These are phyloP conservation scores for Hymenoscyphus fraxineus DNA, from an alignment of 2,329 filamentous ascomycete species.

Conservation along the genomic window DNA sequence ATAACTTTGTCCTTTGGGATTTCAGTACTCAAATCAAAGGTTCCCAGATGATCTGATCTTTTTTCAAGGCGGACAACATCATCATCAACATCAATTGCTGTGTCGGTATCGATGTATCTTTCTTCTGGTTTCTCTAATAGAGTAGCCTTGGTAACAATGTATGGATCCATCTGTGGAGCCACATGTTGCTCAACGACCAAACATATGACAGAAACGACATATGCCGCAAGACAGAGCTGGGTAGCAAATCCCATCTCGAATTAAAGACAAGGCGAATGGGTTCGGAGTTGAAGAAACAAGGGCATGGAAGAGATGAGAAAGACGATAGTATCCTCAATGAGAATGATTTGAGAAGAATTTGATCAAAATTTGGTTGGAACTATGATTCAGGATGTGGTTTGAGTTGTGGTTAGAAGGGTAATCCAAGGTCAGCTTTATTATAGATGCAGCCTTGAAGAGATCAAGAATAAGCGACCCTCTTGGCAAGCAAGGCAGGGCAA, in stretches of 20 bases:
- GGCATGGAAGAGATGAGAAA: background rate
- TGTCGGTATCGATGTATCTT: slow-evolving; percentile 7
- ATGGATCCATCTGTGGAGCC: background rate
- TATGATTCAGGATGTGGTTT: background rate
- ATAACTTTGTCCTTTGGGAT: too few relatives aligned
- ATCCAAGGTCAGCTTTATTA: background rate
- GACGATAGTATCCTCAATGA: background rate
- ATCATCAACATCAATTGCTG: background rate
- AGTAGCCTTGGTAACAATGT: background rate
- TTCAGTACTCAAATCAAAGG: background rate
- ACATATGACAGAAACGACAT: slow-evolving; percentile 6
- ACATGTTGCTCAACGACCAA: slow-evolving; percentile 7
- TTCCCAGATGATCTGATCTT: slow-evolving; percentile 6
- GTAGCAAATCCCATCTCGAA: slow-evolving; percentile 7
- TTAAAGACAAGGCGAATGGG: background rate
- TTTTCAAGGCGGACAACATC: slow-evolving; percentile 7
- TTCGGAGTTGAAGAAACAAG: background rate
- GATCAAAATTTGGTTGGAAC: too few relatives aligned
- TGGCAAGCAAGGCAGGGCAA: background rate
- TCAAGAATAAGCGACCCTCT: background rate
- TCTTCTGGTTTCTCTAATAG: slow-evolving; percentile 4
- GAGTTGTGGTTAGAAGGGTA: background rate
- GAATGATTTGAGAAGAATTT: background rate
- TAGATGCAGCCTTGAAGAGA: background rate
- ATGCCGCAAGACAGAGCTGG: slow-evolving; percentile 7